phyloP scores from a whole-genome alignment of 2,329 filamentous ascomycete species.

The Colletotrichum sp. region DNA sequence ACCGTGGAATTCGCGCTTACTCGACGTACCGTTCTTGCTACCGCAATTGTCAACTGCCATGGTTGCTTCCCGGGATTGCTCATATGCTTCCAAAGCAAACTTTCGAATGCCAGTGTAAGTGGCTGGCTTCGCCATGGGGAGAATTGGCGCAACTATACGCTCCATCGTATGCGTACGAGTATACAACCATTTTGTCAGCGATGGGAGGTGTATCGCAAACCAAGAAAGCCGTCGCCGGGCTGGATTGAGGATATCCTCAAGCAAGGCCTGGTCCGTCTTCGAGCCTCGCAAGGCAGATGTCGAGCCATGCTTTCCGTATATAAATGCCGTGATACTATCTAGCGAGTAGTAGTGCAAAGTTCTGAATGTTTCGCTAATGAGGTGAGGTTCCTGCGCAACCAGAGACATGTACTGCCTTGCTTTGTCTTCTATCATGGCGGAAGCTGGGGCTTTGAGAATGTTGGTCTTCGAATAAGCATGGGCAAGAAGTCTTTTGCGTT shows the following conservation, averaged over 20 bases:
- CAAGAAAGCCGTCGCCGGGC: background rate
- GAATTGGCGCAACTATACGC: fast-evolving
- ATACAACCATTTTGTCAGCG: background rate
- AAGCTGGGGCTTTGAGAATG: background rate
- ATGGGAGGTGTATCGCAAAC: background rate
- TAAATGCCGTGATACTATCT: background rate
- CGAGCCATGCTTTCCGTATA: background rate
- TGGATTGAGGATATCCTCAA: background rate
- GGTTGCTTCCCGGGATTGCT: background rate
- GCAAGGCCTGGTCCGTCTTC: background rate
- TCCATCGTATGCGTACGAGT: background rate
- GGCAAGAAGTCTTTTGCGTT: background rate
- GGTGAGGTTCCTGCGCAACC: background rate
- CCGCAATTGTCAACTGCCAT: fast-evolving
- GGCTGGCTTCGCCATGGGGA: background rate
- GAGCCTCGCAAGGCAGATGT: background rate
- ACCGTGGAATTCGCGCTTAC: too few relatives aligned
- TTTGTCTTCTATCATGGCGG: background rate
- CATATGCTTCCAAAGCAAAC: background rate
- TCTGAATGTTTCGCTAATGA: background rate
- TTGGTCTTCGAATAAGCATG: background rate
- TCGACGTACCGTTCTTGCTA: fast-evolving
- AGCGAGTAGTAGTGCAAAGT: background rate
- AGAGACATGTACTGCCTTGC: background rate
- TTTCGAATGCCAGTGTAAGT: background rate